Percentiles rank a stretch among this genome's conserved stretches.
These are phyloP conservation scores for Candida xiaguanensis DNA, from an alignment of 805 yeast species.

Conservation along the genomic window DNA sequence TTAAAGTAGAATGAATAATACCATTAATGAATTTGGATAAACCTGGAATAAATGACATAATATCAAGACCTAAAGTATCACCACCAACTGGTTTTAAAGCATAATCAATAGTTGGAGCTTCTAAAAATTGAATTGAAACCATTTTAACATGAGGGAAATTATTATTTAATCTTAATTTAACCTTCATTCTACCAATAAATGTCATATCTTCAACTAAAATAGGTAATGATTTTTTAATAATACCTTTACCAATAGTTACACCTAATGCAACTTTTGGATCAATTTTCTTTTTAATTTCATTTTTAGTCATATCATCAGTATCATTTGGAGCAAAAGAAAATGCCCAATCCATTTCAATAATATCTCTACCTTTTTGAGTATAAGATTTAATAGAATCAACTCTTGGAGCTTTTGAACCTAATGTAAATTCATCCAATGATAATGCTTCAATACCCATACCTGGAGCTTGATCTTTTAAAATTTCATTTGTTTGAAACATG, in stretches of 20 bases:
- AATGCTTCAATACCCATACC: constrained; percentile 79
- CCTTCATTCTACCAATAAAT: constrained; percentile 62
- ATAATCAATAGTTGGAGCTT: constrained; percentile 76
- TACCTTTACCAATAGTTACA: constrained; percentile 76
- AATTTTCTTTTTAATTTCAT: constrained; percentile 63
- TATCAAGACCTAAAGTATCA: constrained; percentile 80
- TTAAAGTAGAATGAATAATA: constrained; percentile 63
- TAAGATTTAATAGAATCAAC: constrained; percentile 69
- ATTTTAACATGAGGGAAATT: constrained; percentile 75
- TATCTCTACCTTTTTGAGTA: constrained; percentile 62
- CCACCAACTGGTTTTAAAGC: constrained; percentile 85
- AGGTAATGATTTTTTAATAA: constrained; percentile 73
- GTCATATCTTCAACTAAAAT: constrained; percentile 79
- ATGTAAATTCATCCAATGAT: constrained; percentile 70
- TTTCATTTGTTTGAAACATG: constrained; percentile 62
- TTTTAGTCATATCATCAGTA: constrained; percentile 78
- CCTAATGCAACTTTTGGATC: constrained; percentile 82
- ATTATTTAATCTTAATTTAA: constrained; percentile 57
- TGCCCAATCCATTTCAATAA: constrained; percentile 81
- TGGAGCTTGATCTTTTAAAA: constrained; percentile 68
- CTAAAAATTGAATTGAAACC: constrained; percentile 69
- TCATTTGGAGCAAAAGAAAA: constrained; percentile 80
- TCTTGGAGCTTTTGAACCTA: constrained; percentile 79
- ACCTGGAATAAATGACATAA: constrained; percentile 83
- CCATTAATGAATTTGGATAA: constrained; percentile 67